Evolutionary conservation across 768 basidiomycete species (phyloP).

Genomic region (Suillus lakei): DNA sequence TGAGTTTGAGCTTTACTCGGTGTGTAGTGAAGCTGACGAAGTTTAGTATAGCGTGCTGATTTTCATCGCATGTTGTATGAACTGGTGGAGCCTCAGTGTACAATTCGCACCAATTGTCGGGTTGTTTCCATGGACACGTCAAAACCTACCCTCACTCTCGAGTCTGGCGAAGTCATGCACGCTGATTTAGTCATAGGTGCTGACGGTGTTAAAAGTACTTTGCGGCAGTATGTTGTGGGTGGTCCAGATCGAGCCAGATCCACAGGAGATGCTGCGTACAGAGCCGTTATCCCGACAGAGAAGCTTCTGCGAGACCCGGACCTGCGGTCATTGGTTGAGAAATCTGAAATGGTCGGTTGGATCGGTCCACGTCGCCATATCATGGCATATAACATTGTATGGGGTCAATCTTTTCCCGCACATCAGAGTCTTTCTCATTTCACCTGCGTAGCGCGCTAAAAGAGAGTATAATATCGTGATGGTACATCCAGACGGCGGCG

Average conservation of each 20-base stretch:
- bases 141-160: conserved; percentile 41
- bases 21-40: not conserved
- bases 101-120: conserved; percentile 40
- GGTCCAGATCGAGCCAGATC: conserved; percentile 48
- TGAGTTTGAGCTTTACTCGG: conserved; percentile 7
- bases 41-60: conserved; percentile 45
- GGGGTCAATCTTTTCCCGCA: conserved; percentile 14
- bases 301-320: conserved; percentile 55
- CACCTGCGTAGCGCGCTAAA: conserved; percentile 32
- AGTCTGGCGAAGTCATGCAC: conserved; percentile 45
- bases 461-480: conserved; percentile 52
- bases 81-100: conserved; percentile 41
- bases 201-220: conserved; percentile 56
- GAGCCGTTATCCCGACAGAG: conserved; percentile 53
- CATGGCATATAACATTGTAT: conserved; percentile 50
- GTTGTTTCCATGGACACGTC: conserved; percentile 42
- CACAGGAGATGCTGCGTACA: conserved; percentile 69
- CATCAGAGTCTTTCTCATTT: conserved; percentile 3
- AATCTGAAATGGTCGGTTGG: conserved; percentile 60
- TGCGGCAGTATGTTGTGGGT: conserved; percentile 55
- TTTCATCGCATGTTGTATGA: conserved; percentile 45
- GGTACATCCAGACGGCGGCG: conserved; percentile 43
- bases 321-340: conserved; percentile 53
- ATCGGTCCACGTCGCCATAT: conserved; percentile 56
- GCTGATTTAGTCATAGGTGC: conserved; percentile 54